A percentile compares a stretch with the other conserved stretches of the same genome.
These are phyloP conservation scores for Fusarium pilosicola DNA, from an alignment of 2,329 filamentous ascomycete species.

Conservation along the genomic window DNA sequence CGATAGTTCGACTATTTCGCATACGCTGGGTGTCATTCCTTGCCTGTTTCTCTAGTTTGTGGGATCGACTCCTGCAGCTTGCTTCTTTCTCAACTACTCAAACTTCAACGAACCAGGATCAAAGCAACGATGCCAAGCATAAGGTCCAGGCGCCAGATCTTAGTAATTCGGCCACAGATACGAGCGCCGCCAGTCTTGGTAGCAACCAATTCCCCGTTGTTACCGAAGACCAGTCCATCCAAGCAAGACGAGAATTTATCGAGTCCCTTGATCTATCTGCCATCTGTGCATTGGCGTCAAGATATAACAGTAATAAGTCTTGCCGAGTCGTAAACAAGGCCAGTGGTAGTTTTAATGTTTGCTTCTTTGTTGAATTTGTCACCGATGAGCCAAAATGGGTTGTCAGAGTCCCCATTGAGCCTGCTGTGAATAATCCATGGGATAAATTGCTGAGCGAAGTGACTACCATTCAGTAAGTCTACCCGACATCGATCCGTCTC, in stretches of 20 bases:
- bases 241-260: conserved; percentile 28
- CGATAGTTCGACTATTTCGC: background rate
- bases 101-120: background rate
- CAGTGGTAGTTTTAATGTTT: conserved; percentile 39
- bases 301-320: conserved; percentile 24
- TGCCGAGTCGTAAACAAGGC: conserved; percentile 29
- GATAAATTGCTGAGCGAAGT: conserved; percentile 44
- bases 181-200: background rate
- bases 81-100: background rate
- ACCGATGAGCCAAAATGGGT: conserved; percentile 28
- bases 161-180: background rate
- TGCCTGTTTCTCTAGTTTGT: background rate
- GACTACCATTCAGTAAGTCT: conserved; percentile 23
- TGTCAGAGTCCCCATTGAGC: conserved; percentile 41
- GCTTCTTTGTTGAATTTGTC: conserved; percentile 38
- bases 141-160: background rate
- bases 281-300: conserved; percentile 38
- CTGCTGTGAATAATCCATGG: conserved; percentile 36
- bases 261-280: conserved; percentile 31
- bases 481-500: background rate
- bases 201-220: background rate
- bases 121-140: background rate
- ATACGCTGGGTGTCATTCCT: background rate
- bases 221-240: background rate
- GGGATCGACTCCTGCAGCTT: background rate